Conservation (phyloP, 164 flowering plant genomes). For the grape (Vitis vinifera) region DNA sequence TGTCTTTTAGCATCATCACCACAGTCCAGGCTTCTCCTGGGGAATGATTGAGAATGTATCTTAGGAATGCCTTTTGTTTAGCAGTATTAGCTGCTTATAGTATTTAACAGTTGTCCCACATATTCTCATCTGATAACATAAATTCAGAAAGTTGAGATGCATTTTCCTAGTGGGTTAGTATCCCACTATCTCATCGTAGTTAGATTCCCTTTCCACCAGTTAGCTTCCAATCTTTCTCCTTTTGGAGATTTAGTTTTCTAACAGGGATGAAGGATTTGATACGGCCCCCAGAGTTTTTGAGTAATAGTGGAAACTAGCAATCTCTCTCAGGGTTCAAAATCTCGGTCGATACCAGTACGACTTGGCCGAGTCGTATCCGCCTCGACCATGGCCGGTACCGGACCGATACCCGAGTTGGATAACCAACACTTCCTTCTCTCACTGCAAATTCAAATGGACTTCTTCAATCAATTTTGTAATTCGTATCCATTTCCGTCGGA, state of each 20-base stretch:
- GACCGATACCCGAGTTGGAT: too few relatives aligned
- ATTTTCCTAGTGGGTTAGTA: background rate
- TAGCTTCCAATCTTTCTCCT: background rate
- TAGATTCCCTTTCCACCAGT: background rate
- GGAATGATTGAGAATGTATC: background rate
- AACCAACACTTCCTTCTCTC: too few relatives aligned
- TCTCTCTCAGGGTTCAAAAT: too few relatives aligned
- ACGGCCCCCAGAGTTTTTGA: background rate
- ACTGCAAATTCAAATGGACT: too few relatives aligned
- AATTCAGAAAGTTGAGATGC: constrained; percentile 1
- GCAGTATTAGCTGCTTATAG: too few relatives aligned
- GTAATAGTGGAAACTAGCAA: background rate
- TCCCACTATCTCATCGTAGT: background rate
- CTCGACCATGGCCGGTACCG: too few relatives aligned
- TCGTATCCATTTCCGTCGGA: too few relatives aligned
- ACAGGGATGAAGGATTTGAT: background rate
- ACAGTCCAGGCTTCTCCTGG: constrained; percentile 1
- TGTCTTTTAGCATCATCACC: background rate
- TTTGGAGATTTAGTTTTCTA: background rate
- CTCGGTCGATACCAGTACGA: too few relatives aligned
- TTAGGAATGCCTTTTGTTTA: background rate
- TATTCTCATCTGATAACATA: too few relatives aligned
- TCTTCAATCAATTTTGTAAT: too few relatives aligned
- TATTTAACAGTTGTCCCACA: too few relatives aligned
- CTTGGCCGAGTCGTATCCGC: too few relatives aligned